Base-by-base conservation (phyloP, 257 asterid genomes). In the Paulownia fortunei region DNA sequence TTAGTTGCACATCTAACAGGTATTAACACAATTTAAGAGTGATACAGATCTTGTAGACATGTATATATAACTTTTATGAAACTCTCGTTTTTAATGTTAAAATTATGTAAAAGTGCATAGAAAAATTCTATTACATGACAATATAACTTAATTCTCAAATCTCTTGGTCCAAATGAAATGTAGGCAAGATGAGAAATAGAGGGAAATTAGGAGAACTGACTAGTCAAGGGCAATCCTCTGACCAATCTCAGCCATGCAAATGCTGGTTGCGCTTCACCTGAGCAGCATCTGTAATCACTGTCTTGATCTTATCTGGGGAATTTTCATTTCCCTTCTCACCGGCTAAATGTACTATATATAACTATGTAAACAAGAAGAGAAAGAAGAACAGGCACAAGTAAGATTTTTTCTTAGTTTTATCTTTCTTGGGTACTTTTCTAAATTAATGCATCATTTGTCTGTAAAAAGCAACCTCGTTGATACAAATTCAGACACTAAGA, bases 401-500 rank as follows among this genome's bases (percentile, higher is more conserved):
- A 30, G 36, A 42, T 59, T 44, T 69, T 52, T 63, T 47, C 3
- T 52, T 6, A n/a, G 15, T 16, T 62, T 37, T n/a, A 9, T 67
- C 47, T 59, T 21, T 49, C 24, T 23, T 37, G 32, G 9, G 72
- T 11, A 46, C 56, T 73, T 24, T 5, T 64, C 44, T 54, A 68
- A 52, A 66, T 52, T 47, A 69, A 88, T 84, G 92, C 90, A 87
- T 83, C 92, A 80, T 80, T 75, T 84, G 36, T 64, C 84, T 64
- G 85, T 80, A 44, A 89, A 87, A 49, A 73, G 68, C 77, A 81
- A 83, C 32, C 37, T 82, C 66, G 49, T 62, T 55, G 88, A 79
- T 27, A 54, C 83, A 51, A 75, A 59, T 67, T 36, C 77, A 26
- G 83, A 84, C 37, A 73, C 59, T 23, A 78, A 23, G 76, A 68